Evolutionary conservation across 768 basidiomycete genomes (phyloP), one percentile per base, ranked within the genome.

Genomic region (Auriscalpium vulgare): DNA sequence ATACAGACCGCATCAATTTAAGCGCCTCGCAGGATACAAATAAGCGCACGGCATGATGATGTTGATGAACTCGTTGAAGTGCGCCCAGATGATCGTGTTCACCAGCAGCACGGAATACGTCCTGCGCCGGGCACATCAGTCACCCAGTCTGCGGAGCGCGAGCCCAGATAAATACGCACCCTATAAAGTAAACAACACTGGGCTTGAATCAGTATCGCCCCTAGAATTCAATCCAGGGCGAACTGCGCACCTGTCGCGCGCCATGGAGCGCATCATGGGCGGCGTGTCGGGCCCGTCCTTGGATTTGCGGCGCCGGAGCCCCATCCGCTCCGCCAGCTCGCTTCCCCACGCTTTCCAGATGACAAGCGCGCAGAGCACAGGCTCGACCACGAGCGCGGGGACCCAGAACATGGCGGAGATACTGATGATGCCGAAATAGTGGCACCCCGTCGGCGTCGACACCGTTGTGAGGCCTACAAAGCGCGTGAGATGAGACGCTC

Each of bases 281-380:
- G 50, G 50, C 37, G 38, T 51, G 13, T 19, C 38, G 16, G 36
- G 38, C 10, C n/a, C 37, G 8, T 11, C 35, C 29, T 34, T 16
- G 40, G 29, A 7, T 4, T 53, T 19, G 14, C 29, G 21, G n/a
- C 16, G 38, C 10, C 13, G 13, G 21, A n/a, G 37, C 10, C 40
- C 44, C 5, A 44, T 23, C 43, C 36, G 21, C 8, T 17, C 13
- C 43, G 45, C 19, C 7, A 44, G 7, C 10, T 53, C 52, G 10
- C 45, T 35, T 4, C 52, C 52, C 52, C 52, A 53, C 4, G 52
- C 52, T 44, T 53, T 53, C 52, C 52, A 53, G 10, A 53, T 43
- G 8, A 53, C 52, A 10, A 53, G 43, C 21, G 35, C 13, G 29
- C 52, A 53, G 4, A 53, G 43, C 13, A 53, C 44, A 10, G 52